Conservation (phyloP, 2,329 filamentous ascomycete genomes). For the Stachybotrys chartarum region DNA sequence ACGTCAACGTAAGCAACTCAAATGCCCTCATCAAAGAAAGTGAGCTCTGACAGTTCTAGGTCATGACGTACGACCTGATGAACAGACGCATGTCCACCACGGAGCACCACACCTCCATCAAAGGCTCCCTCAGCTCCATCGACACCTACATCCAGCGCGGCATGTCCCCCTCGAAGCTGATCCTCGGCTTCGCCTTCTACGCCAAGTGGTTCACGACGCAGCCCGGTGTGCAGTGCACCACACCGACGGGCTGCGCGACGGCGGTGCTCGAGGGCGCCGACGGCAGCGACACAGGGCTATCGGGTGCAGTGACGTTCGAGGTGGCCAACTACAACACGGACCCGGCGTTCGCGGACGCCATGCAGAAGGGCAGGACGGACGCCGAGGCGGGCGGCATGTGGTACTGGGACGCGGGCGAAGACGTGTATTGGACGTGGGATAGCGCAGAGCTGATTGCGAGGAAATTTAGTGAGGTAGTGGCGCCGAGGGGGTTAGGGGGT, state of each 20-base stretch:
- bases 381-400: slow-evolving; percentile 45
- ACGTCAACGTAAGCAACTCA: slow-evolving; percentile 43
- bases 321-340: slow-evolving; percentile 18
- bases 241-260: slow-evolving; percentile 51
- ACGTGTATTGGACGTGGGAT: slow-evolving; percentile 50
- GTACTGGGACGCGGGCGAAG: slow-evolving; percentile 39
- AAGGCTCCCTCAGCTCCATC: slow-evolving; percentile 45
- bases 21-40: too few species aligned
- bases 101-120: slow-evolving; percentile 55
- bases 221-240: slow-evolving; percentile 33
- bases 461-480: slow-evolving; percentile 40
- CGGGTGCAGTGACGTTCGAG: slow-evolving; percentile 34
- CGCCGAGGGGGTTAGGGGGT: slow-evolving; percentile 35
- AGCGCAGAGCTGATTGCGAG: slow-evolving; percentile 36
- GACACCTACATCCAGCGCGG: slow-evolving; percentile 53
- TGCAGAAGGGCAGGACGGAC: slow-evolving; percentile 32
- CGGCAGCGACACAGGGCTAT: slow-evolving; percentile 50
- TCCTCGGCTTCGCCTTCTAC: slow-evolving; percentile 63
- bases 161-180: slow-evolving; percentile 46
- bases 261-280: slow-evolving; percentile 48
- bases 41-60: slow-evolving; percentile 13
- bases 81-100: slow-evolving; percentile 63
- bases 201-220: slow-evolving; percentile 58
- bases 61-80: slow-evolving; percentile 69
- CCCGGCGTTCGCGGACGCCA: slow-evolving; percentile 30